These are phyloP conservation scores for Neocallimastix lanati DNA, from an alignment of 192 early-diverging fungal genomes.

Conservation along the genomic window DNA sequence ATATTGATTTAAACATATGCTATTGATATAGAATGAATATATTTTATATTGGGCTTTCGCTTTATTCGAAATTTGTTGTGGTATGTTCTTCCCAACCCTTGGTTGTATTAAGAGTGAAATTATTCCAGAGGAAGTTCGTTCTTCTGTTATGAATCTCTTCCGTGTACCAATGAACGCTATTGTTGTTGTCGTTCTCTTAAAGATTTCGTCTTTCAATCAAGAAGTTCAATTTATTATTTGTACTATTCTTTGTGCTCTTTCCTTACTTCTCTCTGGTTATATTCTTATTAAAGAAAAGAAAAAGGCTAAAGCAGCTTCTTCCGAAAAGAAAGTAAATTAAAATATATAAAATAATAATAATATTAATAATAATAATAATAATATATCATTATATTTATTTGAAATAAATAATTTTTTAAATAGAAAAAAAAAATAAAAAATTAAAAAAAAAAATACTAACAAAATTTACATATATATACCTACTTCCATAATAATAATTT, in stretches of 20 bases:
- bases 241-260: not conserved
- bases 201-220: slow-evolving; percentile 15
- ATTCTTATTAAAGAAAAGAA: too few species aligned
- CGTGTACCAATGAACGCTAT: slow-evolving; percentile 41
- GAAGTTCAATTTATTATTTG: slow-evolving; percentile 28
- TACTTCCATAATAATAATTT: too few species aligned
- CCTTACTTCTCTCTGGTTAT: not conserved
- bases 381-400: too few species aligned
- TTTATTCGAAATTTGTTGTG: slow-evolving; percentile 31
- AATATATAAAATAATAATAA: too few species aligned
- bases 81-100: slow-evolving; percentile 32
- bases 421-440: too few species aligned
- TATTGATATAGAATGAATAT: slow-evolving; percentile 8
- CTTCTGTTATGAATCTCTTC: slow-evolving; percentile 34
- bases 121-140: slow-evolving; percentile 33
- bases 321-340: too few species aligned
- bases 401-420: too few species aligned
- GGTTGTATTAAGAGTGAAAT: slow-evolving; percentile 23
- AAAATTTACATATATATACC: too few species aligned
- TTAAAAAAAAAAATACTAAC: too few species aligned
- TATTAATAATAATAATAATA: too few species aligned
- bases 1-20: too few species aligned
- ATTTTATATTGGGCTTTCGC: slow-evolving; percentile 20
- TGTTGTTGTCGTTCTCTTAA: slow-evolving; percentile 19
- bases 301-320: too few species aligned